Evolutionary conservation across 768 basidiomycete species (phyloP).

Genomic region (Zangia roseola): DNA sequence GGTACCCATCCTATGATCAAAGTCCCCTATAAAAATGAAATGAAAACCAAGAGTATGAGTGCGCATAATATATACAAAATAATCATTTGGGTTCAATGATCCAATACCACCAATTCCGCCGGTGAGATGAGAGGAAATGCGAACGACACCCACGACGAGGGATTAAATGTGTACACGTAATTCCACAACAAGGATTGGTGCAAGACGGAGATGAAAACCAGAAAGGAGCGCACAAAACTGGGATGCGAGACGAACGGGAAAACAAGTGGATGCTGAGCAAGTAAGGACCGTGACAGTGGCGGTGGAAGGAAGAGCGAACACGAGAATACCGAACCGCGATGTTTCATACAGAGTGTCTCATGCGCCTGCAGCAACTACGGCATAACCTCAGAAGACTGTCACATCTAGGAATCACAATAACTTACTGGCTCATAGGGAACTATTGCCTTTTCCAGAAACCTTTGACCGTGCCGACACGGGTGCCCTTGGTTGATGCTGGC

Average conservation of each 20-base stretch:
- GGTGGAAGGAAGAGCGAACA: background rate
- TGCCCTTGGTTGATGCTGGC: conserved; percentile 21
- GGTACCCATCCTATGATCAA: conserved; percentile 6
- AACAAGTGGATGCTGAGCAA: background rate
- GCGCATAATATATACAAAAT: conserved; percentile 24
- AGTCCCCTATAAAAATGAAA: conserved; percentile 1
- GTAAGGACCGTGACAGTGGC: conserved; percentile 17
- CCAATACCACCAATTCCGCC: conserved; percentile 1
- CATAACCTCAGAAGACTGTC: background rate
- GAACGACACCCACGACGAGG: conserved; percentile 12
- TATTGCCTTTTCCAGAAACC: conserved; percentile 32
- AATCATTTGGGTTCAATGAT: conserved; percentile 6
- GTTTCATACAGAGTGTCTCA: conserved; percentile 9
- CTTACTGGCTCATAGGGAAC: conserved; percentile 9
- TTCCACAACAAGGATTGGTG: conserved; percentile 32
- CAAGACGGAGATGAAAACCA: conserved; percentile 17
- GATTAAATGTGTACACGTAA: conserved; percentile 31
- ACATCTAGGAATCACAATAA: background rate
- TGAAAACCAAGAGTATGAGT: background rate
- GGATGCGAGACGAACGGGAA: conserved; percentile 14
- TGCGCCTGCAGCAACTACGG: background rate
- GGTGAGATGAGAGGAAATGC: conserved; percentile 7
- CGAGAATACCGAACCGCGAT: conserved; percentile 1
- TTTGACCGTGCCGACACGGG: conserved; percentile 27
- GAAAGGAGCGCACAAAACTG: conserved; percentile 9